A percentile compares a stretch with the other conserved stretches of the same genome.
Conservation (phyloP, 148 eudicot genomes). For the Pouteria glomerata region DNA sequence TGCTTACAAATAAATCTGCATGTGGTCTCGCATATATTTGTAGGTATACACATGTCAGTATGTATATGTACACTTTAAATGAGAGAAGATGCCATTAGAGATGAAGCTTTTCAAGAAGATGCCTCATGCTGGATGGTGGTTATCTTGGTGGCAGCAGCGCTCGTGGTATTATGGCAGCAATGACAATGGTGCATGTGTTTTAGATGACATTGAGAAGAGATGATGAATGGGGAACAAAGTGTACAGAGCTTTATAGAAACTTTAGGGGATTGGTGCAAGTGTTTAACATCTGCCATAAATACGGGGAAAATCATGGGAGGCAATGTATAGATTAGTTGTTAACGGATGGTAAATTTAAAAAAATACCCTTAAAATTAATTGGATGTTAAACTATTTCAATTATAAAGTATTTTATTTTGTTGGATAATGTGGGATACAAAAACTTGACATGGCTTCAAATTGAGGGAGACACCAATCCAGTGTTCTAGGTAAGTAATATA, state of each 20-base stretch:
- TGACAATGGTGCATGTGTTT: not conserved
- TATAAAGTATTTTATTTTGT: no score
- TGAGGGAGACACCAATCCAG: no score
- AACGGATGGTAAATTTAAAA: no score
- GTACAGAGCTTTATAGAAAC: not conserved
- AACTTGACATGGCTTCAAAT: no score
- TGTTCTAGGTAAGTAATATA: no score
- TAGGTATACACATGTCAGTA: not conserved
- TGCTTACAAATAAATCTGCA: not conserved
- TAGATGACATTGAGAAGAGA: not conserved
- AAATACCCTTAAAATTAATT: no score
- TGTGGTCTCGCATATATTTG: not conserved
- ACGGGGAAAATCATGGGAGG: no score
- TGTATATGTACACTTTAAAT: not conserved
- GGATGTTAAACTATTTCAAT: no score
- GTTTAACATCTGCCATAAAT: no score
- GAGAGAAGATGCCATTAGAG: not conserved
- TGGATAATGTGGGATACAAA: no score
- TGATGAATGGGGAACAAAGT: not conserved
- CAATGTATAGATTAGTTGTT: no score
- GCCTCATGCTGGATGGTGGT: not conserved
- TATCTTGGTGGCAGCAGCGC: not conserved
- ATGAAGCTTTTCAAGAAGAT: not conserved
- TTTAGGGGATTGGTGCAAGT: no score
- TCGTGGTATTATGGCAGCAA: not conserved